A percentile compares a stretch with the other conserved stretches of the same genome.
Conservation (phyloP, 768 basidiomycete genomes). For the Rhodosporidiobolus sp. region DNA sequence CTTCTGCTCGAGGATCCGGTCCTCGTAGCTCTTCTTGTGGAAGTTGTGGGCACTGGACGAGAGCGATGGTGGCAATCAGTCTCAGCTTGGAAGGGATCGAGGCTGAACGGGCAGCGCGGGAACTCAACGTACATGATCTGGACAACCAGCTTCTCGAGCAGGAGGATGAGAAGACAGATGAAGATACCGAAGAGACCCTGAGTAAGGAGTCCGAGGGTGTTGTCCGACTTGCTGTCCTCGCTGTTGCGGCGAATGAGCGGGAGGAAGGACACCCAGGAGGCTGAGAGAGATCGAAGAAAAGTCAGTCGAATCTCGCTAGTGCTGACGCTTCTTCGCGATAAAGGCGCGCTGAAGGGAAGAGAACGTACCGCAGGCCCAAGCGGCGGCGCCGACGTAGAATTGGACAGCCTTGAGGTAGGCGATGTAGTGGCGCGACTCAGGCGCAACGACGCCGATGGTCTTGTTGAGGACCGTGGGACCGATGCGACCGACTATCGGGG, state of each 20-base stretch:
- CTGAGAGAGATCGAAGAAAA: slow-evolving; percentile 63
- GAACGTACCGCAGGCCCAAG: slow-evolving; percentile 34
- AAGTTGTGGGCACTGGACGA: slow-evolving; percentile 46
- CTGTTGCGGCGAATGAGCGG: slow-evolving; percentile 58
- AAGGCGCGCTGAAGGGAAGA: neutral
- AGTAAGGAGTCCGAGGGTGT: slow-evolving; percentile 58
- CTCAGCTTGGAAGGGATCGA: neutral
- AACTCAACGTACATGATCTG: slow-evolving; percentile 61
- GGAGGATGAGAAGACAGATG: slow-evolving; percentile 65
- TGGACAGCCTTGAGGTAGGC: slow-evolving; percentile 70
- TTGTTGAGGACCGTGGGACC: slow-evolving; percentile 47
- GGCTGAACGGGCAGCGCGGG: neutral
- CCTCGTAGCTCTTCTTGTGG: slow-evolving; percentile 55
- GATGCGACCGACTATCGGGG: slow-evolving; percentile 54
- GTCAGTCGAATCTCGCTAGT: slow-evolving; percentile 50
- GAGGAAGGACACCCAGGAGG: slow-evolving; percentile 68
- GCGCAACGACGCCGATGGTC: slow-evolving; percentile 71
- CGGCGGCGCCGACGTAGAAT: slow-evolving; percentile 52
- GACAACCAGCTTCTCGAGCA: slow-evolving; percentile 79
- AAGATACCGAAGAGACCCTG: slow-evolving; percentile 71
- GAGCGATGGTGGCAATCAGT: neutral
- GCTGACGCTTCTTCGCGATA: too few relatives aligned
- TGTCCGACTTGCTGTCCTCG: slow-evolving; percentile 11
- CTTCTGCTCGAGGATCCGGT: slow-evolving; percentile 79
- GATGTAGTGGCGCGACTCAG: slow-evolving; percentile 68